Evolutionary conservation across 139 green algal genomes (phyloP).

Genomic region (Haematococcus lacustris): DNA sequence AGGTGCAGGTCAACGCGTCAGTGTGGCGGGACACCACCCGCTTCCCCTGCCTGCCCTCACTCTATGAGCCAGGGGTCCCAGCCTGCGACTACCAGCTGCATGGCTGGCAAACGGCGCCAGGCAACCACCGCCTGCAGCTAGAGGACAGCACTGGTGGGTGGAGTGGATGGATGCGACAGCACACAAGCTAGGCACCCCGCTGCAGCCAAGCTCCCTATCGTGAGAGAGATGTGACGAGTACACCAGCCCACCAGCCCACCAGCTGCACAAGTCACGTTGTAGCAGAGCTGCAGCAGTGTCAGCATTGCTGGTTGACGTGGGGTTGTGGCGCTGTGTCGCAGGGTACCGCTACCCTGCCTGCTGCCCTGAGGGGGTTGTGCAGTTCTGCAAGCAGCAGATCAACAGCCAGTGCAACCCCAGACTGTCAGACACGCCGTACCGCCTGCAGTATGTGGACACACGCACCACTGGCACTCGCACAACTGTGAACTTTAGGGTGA

Average conservation of each 20-base stretch:
- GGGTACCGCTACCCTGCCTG: neutral
- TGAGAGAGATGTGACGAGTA: too few species aligned
- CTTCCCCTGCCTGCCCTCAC: conserved; percentile 20
- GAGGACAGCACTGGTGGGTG: too few species aligned
- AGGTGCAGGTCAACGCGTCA: conserved; percentile 12
- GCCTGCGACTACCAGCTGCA: conserved; percentile 32
- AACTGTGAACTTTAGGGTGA: neutral
- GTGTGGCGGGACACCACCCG: conserved; percentile 15
- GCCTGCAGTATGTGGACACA: neutral
- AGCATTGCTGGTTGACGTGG: too few species aligned
- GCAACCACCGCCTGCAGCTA: conserved; percentile 1
- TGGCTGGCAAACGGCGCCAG: conserved; percentile 25
- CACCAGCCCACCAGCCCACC: too few species aligned
- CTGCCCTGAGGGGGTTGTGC: conserved; percentile 8
- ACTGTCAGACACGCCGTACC: conserved; percentile 8
- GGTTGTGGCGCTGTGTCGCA: too few species aligned
- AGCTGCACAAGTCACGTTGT: too few species aligned
- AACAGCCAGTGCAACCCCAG: neutral
- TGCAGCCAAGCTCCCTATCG: too few species aligned
- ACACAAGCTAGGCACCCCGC: too few species aligned
- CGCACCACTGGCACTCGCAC: neutral
- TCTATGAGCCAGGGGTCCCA: conserved; percentile 10
- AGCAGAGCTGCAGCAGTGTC: too few species aligned
- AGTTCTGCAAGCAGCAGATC: conserved; percentile 1
- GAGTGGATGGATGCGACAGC: too few species aligned